Base-by-base conservation (phyloP, 768 basidiomycete genomes). In the Mycena floridula region DNA sequence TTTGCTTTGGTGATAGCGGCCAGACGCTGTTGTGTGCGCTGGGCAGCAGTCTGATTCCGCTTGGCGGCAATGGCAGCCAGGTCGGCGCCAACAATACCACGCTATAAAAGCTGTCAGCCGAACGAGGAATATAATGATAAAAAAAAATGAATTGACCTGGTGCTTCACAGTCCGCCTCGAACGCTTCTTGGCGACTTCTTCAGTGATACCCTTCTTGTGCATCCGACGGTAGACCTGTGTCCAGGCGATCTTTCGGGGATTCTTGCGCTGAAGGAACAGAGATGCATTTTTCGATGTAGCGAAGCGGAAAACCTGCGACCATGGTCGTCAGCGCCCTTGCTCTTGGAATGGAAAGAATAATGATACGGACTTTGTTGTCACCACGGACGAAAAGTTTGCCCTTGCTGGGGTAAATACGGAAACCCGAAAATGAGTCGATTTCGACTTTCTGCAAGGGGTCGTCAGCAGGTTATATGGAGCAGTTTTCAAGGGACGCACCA, bases 201-300 rank as follows among this genome's bases (percentile, higher is more conserved):
- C 95, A 41, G 93, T 93, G 67, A 98, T 82, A 66, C 96, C 96
- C 84, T 99, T 99, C 83, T 95, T 96, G 82, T 98, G 96, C 85
- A 96, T 90, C 58, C 93, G 87, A 54, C 90, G 87, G 79, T 88
- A 95, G 50, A 87, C 80, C 58, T 74, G 70, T 28, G 95, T 98
- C 95, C 95, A 98, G 52, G 95, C 86, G 72, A 98, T 93, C 82
- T 98, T 98, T 64, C 96, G 90, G 42, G 96, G 96, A 78, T 99
- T 98, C 77, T 99, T 99, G 74, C 95, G 89, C 69, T 99, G 96
- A 47, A 89, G 74, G 84, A 98, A 98, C 54, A 99, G 86, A 49
- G 95, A 97, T 50, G 93, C 79, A 61, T 82, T 89, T 81, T 98
- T 98, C 52, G 89, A 89, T 64, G 68, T 74, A 56, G 85, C 76